Percentiles rank a stretch among this genome's conserved stretches.
Evolutionary conservation across 1,284 basidiomycete genomes (phyloP).

Genomic region (Xerocomus minutiporus): DNA sequence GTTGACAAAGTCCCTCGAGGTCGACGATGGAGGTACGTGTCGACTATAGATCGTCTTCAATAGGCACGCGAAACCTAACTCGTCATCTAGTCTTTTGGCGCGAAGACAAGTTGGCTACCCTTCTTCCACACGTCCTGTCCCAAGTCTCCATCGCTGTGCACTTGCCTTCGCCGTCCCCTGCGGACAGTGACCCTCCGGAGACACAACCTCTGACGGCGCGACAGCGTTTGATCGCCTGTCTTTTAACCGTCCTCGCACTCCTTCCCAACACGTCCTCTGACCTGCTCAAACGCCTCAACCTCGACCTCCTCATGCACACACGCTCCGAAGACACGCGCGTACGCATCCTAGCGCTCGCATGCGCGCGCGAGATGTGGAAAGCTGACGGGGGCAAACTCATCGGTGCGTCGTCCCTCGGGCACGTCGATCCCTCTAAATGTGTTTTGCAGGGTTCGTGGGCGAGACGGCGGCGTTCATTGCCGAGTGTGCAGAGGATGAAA

Average conservation of each 20-base stretch:
- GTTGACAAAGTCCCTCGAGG: conserved; percentile 66
- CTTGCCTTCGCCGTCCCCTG: conserved; percentile 3
- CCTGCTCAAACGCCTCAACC: conserved; percentile 77
- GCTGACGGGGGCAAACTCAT: conserved; percentile 68
- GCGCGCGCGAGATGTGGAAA: conserved; percentile 75
- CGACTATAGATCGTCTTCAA: neutral
- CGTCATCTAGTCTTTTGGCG: conserved; percentile 75
- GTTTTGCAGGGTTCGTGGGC: conserved; percentile 54
- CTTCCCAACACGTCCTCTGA: conserved; percentile 25
- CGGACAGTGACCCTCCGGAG: neutral
- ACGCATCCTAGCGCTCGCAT: conserved; percentile 67
- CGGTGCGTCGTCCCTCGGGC: conserved; percentile 41
- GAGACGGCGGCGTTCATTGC: conserved; percentile 81
- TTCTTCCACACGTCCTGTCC: conserved; percentile 25
- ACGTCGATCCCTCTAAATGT: neutral
- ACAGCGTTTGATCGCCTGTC: conserved; percentile 16
- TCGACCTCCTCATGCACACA: conserved; percentile 82
- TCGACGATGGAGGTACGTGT: conserved; percentile 76
- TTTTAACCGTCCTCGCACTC: conserved; percentile 16
- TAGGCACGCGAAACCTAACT: neutral
- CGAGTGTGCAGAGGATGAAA: conserved; percentile 79
- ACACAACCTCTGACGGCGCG: conserved; percentile 4
- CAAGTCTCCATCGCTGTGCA: conserved; percentile 21
- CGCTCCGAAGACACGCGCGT: conserved; percentile 71
- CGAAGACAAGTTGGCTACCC: conserved; percentile 63